Evolutionary conservation across 495 filamentous ascomycete species (phyloP).

Genomic region (Pyronema domesticum): DNA sequence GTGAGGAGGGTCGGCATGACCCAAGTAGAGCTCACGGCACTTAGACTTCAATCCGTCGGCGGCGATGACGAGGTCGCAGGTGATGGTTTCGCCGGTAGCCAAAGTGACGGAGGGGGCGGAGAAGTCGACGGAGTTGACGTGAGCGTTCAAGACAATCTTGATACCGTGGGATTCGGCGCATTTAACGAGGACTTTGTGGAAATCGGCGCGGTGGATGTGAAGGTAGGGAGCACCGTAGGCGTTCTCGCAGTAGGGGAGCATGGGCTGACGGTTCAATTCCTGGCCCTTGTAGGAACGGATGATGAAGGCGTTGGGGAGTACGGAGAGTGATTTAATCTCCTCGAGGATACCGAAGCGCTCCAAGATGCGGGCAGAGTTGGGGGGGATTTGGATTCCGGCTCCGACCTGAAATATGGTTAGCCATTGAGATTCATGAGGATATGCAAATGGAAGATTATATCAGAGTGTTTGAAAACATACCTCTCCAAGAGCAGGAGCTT

Average conservation of each 20-base stretch:
- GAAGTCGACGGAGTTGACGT: constrained; percentile 29
- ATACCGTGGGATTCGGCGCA: constrained; percentile 30
- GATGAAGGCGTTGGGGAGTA: constrained; percentile 16
- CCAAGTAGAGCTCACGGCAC: constrained; percentile 32
- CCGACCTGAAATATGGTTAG: constrained; percentile 23
- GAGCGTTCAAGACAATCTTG: constrained; percentile 18
- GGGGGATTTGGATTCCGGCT: constrained; percentile 32
- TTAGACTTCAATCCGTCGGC: constrained; percentile 39
- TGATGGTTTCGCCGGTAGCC: constrained; percentile 23
- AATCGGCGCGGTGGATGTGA: constrained; percentile 38
- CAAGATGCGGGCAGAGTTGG: constrained; percentile 29
- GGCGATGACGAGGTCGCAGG: constrained; percentile 36
- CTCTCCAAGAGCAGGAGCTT: constrained; percentile 29
- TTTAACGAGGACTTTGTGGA: constrained; percentile 31
- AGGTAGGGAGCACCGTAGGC: constrained; percentile 36
- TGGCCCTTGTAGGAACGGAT: constrained; percentile 22
- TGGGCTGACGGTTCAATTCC: constrained; percentile 20
- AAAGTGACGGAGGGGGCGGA: constrained; percentile 26
- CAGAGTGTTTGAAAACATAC: constrained; percentile 25
- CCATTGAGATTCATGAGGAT: neutral
- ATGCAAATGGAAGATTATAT: neutral
- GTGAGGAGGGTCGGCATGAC: constrained; percentile 28
- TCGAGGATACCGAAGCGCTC: constrained; percentile 20
- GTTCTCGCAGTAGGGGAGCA: constrained; percentile 25
- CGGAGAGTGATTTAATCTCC: constrained; percentile 6